Base-by-base conservation (phyloP, 306 rosid genomes). In the Malus asiatica region DNA sequence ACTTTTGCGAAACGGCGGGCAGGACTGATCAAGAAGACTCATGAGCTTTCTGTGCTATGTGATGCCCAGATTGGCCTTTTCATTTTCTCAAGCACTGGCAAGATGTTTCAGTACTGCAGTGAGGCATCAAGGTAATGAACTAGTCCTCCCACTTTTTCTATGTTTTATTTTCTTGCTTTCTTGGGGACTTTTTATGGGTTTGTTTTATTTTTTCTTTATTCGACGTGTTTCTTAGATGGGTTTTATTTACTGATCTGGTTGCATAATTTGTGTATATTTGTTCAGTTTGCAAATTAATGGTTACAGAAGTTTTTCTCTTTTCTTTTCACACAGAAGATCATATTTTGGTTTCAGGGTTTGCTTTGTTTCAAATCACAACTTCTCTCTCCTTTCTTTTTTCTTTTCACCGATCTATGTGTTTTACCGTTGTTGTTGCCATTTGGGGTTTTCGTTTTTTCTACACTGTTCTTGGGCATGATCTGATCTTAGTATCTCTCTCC, bases 1-100 rank as follows among this genome's bases (percentile, higher is more conserved):
- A 89, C 97, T 0, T 91, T 91, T 76, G 80, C 89, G 0, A 91
- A 91, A 72, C 80, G 97, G 53, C 62, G 93, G 53, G 74, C 71
- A 1, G 92, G 97, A 0, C 75, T 91, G 12, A 18, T 91, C 29
- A 91, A 91, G 87, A 91, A 91, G 79, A 89, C 97, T 3, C 88
- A 78, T 57, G 97, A 91, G 35, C 97, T 91, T n/a, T 87, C 93
- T 23, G 90, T 91, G 15, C 83, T 91, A 0, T 91, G 97, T 42
- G 97, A 91, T 46, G 97, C 93, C 11, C 86, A 91, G 53, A 91
- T 91, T 29, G 93, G 87, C 2, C 89, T 89, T 68, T 79, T 91
- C 65, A 65, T 91, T 74, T 91, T 91, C 84, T 91, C 97, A 4
- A 78, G 82, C 51, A 86, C 85, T 4, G 93, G 93, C 5, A 91